These are phyloP conservation scores for Linnemannia hyalina DNA, from an alignment of 192 early-diverging fungal genomes.

Conservation along the genomic window DNA sequence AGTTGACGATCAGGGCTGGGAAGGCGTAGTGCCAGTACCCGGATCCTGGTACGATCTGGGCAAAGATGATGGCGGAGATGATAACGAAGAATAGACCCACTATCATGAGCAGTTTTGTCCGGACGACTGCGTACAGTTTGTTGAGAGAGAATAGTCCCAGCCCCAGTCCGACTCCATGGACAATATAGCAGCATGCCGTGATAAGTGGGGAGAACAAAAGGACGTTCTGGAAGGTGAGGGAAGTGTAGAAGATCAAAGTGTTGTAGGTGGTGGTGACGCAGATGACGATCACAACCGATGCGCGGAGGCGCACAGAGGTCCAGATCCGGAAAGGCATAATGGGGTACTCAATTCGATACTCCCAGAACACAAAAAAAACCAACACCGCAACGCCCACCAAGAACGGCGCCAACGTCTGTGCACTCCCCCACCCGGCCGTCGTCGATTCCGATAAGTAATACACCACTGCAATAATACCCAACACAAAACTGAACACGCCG, in stretches of 20 bases:
- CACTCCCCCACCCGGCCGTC: slow-evolving; percentile 35
- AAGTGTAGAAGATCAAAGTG: slow-evolving; percentile 57
- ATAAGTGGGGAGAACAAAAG: slow-evolving; percentile 52
- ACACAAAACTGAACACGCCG: slow-evolving; percentile 27
- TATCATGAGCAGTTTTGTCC: slow-evolving; percentile 46
- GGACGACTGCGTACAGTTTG: background rate
- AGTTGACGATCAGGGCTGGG: slow-evolving; percentile 53
- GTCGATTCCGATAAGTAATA: slow-evolving; percentile 50
- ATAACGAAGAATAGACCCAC: slow-evolving; percentile 30
- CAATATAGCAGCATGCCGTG: slow-evolving; percentile 62
- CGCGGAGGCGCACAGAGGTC: slow-evolving; percentile 52
- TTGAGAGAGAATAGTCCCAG: slow-evolving; percentile 40
- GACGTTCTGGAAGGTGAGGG: slow-evolving; percentile 62
- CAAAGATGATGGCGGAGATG: slow-evolving; percentile 23
- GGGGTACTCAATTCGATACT: slow-evolving; percentile 46
- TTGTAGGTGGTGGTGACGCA: slow-evolving; percentile 48
- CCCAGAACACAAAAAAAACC: slow-evolving; percentile 48
- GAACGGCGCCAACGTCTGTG: slow-evolving; percentile 39
- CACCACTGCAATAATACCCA: slow-evolving; percentile 42
- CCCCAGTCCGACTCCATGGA: slow-evolving; percentile 54
- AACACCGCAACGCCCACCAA: slow-evolving; percentile 52
- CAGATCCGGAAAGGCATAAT: slow-evolving; percentile 61
- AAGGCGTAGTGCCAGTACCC: slow-evolving; percentile 51
- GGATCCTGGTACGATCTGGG: slow-evolving; percentile 18
- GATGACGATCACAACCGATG: slow-evolving; percentile 43